Conservation (phyloP, 495 filamentous ascomycete genomes). For the Echria macrotheca region DNA sequence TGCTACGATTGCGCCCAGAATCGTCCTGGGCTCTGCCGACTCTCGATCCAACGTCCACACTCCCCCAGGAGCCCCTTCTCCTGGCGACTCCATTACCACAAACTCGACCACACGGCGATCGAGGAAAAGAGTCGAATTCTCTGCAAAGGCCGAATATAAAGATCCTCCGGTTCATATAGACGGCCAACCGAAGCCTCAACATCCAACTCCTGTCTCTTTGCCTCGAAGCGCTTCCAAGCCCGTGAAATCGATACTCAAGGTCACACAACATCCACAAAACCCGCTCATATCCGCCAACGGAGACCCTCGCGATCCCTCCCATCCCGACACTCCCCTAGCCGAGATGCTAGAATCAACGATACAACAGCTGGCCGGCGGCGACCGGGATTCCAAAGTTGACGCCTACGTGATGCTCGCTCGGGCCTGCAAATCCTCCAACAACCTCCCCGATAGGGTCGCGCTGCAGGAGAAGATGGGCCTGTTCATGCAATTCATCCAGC, state of each 20-base stretch:
- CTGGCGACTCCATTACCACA: conserved; percentile 52
- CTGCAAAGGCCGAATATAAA: conserved; percentile 65
- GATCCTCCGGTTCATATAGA: conserved; percentile 49
- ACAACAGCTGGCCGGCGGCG: conserved; percentile 67
- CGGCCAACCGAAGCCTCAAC: conserved; percentile 34
- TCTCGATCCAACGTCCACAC: conserved; percentile 39
- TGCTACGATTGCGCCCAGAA: conserved; percentile 16
- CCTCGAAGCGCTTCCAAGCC: conserved; percentile 62
- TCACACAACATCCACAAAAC: conserved; percentile 42
- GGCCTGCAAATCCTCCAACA: conserved; percentile 72
- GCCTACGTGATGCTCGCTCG: conserved; percentile 75
- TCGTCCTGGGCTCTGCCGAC: conserved; percentile 27
- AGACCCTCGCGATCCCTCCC: conserved; percentile 28
- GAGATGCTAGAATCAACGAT: conserved; percentile 80
- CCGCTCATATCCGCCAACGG: conserved; percentile 35
- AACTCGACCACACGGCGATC: conserved; percentile 48
- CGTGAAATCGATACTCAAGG: conserved; percentile 84
- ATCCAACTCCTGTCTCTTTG: conserved; percentile 39
- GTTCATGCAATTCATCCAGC: conserved; percentile 70
- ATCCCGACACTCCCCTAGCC: conserved; percentile 45
- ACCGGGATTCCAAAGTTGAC: conserved; percentile 67
- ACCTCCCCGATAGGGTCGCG: conserved; percentile 62
- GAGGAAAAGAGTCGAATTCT: conserved; percentile 71
- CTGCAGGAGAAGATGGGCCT: conserved; percentile 68
- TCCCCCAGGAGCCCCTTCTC: conserved; percentile 42